A percentile compares a stretch with the other conserved stretches of the same genome.
These are phyloP conservation scores for Imleria badia DNA, from an alignment of 768 basidiomycete genomes.

Conservation along the genomic window DNA sequence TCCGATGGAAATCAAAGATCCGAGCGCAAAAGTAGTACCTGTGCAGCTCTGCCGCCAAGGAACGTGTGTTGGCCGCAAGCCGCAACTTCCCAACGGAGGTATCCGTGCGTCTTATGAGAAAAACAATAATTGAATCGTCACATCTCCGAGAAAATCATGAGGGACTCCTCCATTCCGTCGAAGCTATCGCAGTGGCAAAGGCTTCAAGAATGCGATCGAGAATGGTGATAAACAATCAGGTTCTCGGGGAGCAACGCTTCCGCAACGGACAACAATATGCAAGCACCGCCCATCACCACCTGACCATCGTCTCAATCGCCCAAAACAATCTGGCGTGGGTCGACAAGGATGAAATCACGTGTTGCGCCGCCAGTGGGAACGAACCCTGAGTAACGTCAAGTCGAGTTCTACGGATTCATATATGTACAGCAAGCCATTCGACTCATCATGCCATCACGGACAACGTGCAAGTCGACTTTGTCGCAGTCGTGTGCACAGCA, in stretches of 20 bases:
- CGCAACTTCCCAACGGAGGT: no score
- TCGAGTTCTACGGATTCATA: not conserved
- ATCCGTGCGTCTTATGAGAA: no score
- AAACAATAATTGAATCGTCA: no score
- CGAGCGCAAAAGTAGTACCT: not conserved
- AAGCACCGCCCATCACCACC: no score
- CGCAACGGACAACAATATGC: no score
- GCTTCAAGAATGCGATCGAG: not conserved
- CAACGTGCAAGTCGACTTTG: slow-evolving; percentile 9
- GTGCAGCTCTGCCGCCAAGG: slow-evolving; percentile 7
- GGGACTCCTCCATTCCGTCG: not conserved
- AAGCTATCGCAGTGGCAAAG: not conserved
- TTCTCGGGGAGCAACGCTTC: no score
- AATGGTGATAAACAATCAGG: no score
- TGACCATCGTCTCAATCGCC: not conserved
- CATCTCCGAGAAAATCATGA: no score
- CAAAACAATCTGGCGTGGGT: not conserved
- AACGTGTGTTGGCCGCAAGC: slow-evolving; percentile 20
- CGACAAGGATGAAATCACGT: not conserved
- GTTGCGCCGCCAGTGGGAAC: not conserved
- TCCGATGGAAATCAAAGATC: slow-evolving; percentile 11
- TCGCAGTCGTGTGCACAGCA: slow-evolving; percentile 12
- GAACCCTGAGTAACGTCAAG: not conserved
- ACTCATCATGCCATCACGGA: slow-evolving; percentile 1
- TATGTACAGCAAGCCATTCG: slow-evolving; percentile 10